Evolutionary conservation across 305 asterid species (phyloP), one percentile per base, ranked within the genome.

Genomic region (Nicotiana rustica): DNA sequence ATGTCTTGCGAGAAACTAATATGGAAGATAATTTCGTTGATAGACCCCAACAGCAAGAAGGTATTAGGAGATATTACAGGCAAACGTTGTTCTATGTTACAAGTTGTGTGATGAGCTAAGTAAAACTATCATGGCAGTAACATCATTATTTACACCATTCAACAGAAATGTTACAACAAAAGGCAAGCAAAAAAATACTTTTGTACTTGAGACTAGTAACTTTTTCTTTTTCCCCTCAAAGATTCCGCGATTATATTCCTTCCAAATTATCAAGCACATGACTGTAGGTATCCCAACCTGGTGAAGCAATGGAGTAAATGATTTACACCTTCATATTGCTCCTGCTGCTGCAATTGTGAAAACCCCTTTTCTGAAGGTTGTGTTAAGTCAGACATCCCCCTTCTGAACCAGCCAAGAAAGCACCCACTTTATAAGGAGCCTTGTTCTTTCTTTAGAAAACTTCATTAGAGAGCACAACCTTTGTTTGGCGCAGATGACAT

Each of bases 391-490:
- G 13, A 38, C 57, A 18, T 41, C n/a, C n/a, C 77, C 57, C 57
- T 69, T 41, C 57, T 69, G 44, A 41, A 18, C 57, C 33, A 69
- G 33, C 77, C 77, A 18, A 41, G 57, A 41, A 41, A 10, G 35
- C 77, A 38, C 77, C 76, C 52, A 68, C 18, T 69, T 69, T 56
- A 4, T 69, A 69, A 31, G 57, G 56, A 38, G 77, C 29, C 56
- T 38, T 68, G 56, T 41, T 69, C 33, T 69, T 69, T 41, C 31
- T 41, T 38, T n/a, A 10, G 77, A 31, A 17, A 41, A 41, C n/a
- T 38, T 38, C 57, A 41, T 38, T 69, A 18, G 3, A 38, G 33
- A 38, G 52, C 25, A 10, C 64, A 38, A 44, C 33, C 13, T 69
- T 56, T 69, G 57, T 18, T 38, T n/a, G 77, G 77, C 21, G 10